Base-by-base conservation (phyloP, 2,329 filamentous ascomycete species). In the Claviceps monticola region DNA sequence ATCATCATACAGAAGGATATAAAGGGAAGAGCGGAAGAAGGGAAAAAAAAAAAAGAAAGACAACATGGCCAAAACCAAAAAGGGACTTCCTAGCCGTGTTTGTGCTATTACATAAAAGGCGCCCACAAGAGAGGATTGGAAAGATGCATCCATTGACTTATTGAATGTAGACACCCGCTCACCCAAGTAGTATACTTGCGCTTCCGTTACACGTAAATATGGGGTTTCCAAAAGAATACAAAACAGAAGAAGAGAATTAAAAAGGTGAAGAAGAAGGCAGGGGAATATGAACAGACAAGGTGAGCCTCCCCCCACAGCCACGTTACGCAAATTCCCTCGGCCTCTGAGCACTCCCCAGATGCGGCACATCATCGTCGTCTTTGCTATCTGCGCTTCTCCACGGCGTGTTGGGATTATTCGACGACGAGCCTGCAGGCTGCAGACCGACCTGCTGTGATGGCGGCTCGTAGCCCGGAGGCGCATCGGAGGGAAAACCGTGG, bases 381-480 rank as follows among this genome's bases (percentile, higher is more conserved):
- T 64, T 62, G 9, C 51, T 52, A 9, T 58, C 56, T 23, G 56
- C 54, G 19, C 54, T 56, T 46, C 55, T 58, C 56, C 58, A 61
- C 53, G 63, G 64, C 2, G 65, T 60, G 44, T 50, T 48, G 23
- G 43, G 17, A 13, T 50, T 43, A n/a, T 50, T 43, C 4, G 61
- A 58, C n/a, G 54, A 54, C 23, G 66, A 58, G 17, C 61, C 61
- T 9, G 62, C 53, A 14, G 59, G 53, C 29, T 62, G 59, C 46
- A 66, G 56, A 9, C 60, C 60, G 46, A 62, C 59, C 41, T 63
- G 60, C 51, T 61, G 61, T n/a, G 64, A 61, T 5, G 63, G 60
- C 17, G 64, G 54, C 23, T 66, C 62, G 44, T 67, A 67, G 39
- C 63, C 62, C n/a, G 64, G 64, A 0, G 64, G 64, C 13, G 64